Conservation (phyloP, 768 basidiomycete genomes). For the Tricholoma terreum region DNA sequence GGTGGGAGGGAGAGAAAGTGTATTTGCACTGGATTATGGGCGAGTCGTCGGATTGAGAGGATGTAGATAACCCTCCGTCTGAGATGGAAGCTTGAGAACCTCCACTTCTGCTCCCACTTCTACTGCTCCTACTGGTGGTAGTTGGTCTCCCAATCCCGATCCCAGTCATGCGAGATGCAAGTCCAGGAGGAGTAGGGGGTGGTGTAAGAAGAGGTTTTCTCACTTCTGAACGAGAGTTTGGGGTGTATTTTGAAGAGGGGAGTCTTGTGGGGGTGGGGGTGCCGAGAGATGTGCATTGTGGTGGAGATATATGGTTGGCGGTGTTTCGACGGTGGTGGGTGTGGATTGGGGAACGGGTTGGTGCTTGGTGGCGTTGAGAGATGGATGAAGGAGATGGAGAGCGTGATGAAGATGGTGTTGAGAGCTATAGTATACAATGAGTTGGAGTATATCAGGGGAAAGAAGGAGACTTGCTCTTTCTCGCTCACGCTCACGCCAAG, state of each 20-base stretch:
- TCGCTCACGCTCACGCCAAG: conserved; percentile 19
- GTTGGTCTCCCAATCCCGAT: neutral
- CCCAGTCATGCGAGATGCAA: neutral
- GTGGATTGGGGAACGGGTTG: neutral
- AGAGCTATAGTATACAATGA: neutral
- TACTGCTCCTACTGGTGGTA: too few species aligned
- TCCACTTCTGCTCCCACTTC: too few species aligned
- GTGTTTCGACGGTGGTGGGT: neutral
- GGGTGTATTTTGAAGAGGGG: neutral
- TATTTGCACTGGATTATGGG: neutral
- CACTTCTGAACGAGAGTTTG: too few species aligned
- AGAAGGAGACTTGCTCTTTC: conserved; percentile 11
- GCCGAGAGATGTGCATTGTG: neutral
- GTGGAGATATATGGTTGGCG: neutral
- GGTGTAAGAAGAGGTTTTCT: neutral
- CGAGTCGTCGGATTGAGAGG: too few species aligned
- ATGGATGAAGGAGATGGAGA: neutral
- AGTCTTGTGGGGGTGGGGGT: neutral
- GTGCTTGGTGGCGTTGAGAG: neutral
- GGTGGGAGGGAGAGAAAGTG: neutral
- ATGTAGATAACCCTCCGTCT: too few species aligned
- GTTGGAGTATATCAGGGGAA: neutral
- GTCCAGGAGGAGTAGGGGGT: neutral
- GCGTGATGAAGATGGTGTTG: neutral
- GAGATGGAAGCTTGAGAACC: too few species aligned